These are phyloP conservation scores for Phyllosticta capitalensis DNA, from an alignment of 2,329 filamentous ascomycete genomes.

Conservation along the genomic window DNA sequence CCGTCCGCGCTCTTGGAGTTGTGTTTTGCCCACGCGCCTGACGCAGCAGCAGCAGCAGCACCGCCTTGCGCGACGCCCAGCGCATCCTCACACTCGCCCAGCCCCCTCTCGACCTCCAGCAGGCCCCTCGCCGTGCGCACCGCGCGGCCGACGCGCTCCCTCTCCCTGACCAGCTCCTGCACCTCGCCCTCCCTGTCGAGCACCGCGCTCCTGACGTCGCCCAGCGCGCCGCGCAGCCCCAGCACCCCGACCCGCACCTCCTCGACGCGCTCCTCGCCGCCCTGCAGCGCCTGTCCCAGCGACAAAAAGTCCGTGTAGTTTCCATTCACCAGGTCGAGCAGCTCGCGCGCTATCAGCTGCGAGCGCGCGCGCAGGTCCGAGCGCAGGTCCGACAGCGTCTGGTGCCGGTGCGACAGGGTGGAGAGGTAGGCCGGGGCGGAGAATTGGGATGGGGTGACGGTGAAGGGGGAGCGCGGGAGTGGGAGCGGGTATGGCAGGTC, in stretches of 20 bases:
- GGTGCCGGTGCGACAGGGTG: constrained; percentile 74
- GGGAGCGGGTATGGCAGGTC: constrained; percentile 50
- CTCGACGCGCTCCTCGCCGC: constrained; percentile 85
- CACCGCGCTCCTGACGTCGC: constrained; percentile 61
- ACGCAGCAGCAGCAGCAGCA: background rate
- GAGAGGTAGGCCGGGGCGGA: constrained; percentile 75
- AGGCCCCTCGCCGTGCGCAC: constrained; percentile 54
- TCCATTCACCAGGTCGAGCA: constrained; percentile 87
- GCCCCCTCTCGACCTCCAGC: constrained; percentile 56
- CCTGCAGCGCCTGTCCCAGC: constrained; percentile 69
- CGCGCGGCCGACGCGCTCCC: constrained; percentile 56
- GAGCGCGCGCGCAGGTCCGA: constrained; percentile 74
- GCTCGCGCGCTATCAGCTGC: constrained; percentile 69
- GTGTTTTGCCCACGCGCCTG: background rate
- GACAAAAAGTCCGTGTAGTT: constrained; percentile 90
- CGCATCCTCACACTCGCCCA: constrained; percentile 53
- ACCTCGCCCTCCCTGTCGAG: constrained; percentile 55
- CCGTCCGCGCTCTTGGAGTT: constrained; percentile 14
- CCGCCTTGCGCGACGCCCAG: constrained; percentile 41
- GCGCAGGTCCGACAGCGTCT: constrained; percentile 89
- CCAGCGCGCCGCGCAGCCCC: constrained; percentile 74
- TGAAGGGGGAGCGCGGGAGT: constrained; percentile 73
- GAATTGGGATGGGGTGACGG: constrained; percentile 55
- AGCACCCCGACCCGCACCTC: constrained; percentile 80
- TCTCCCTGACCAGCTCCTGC: constrained; percentile 52